phyloP scores from a whole-genome alignment of 306 rosid genomes.

The Aeschynomene evenia region DNA sequence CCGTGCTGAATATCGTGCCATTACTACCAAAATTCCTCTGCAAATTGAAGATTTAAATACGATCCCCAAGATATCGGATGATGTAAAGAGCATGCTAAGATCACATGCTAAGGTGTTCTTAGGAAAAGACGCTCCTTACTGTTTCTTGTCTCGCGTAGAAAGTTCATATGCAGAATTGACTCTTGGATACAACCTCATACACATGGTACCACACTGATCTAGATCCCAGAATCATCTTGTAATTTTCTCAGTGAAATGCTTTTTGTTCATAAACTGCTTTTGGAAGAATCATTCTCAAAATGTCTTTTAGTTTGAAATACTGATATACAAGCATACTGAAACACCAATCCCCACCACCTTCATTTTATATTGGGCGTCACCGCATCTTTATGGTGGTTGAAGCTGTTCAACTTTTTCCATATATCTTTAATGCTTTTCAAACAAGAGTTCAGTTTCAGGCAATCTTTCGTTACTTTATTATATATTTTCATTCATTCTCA shows the following conservation, averaged over 20 bases:
- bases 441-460: not conserved
- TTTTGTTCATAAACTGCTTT: constrained; percentile 15
- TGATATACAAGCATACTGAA: constrained; percentile 16
- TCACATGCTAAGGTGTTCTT: constrained; percentile 69
- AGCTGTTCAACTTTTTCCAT: not conserved
- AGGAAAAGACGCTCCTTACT: constrained; percentile 78
- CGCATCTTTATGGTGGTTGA: not conserved
- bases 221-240: constrained; percentile 5
- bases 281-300: constrained; percentile 2
- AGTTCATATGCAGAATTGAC: constrained; percentile 69
- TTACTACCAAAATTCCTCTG: constrained; percentile 61
- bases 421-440: not conserved
- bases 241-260: constrained; percentile 18
- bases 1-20: constrained; percentile 77
- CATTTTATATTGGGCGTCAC: not conserved
- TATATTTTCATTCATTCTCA: constrained; percentile 8
- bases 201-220: constrained; percentile 58
- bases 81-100: constrained; percentile 63
- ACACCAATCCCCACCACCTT: too few relatives aligned
- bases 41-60: constrained; percentile 60
- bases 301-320: not conserved
- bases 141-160: constrained; percentile 74
- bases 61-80: constrained; percentile 63
- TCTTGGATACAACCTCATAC: constrained; percentile 76
- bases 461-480: constrained; percentile 5